Evolutionary conservation across 2,329 filamentous ascomycete species (phyloP).

Genomic region (Hortaea sp.): DNA sequence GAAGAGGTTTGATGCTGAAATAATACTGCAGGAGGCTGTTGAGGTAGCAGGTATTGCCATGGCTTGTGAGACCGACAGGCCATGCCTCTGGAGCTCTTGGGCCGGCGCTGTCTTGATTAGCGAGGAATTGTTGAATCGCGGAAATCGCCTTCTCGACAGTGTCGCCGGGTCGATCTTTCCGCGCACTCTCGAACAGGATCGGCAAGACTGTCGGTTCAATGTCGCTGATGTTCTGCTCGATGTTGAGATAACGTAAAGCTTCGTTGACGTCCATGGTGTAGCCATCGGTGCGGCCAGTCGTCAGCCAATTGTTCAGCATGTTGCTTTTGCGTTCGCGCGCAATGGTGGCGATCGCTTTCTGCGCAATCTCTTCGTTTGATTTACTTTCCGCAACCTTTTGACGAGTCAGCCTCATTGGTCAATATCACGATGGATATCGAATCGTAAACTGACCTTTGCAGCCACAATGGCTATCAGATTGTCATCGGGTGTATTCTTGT

Average conservation of each 20-base stretch:
- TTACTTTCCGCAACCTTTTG: conserved; percentile 44
- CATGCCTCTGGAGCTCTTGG: conserved; percentile 31
- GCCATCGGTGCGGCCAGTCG: conserved; percentile 22
- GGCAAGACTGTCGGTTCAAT: conserved; percentile 15
- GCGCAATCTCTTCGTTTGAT: conserved; percentile 38
- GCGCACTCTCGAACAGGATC: conserved; percentile 14
- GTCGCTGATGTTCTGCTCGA: conserved; percentile 14
- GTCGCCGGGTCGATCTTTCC: conserved; percentile 18
- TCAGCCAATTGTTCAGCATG: conserved; percentile 42
- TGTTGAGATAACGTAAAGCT: conserved; percentile 39
- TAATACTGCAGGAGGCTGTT: conserved; percentile 96
- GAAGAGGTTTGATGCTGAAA: conserved; percentile 74
- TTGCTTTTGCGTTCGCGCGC: conserved; percentile 49
- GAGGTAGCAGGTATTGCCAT: conserved; percentile 95
- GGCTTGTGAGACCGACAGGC: conserved; percentile 82
- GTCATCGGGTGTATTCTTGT: conserved; percentile 40
- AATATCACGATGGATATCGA: background rate
- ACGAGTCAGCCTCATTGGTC: background rate
- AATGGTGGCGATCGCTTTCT: conserved; percentile 49
- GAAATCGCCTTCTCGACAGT: conserved; percentile 25
- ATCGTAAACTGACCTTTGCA: conserved; percentile 40
- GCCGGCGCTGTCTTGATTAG: conserved; percentile 2
- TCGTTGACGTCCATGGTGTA: conserved; percentile 47
- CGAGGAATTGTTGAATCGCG: conserved; percentile 19
- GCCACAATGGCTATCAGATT: conserved; percentile 48